These are phyloP conservation scores for Backusella tuberculispora DNA, from an alignment of 192 early-diverging fungal genomes.

Conservation along the genomic window DNA sequence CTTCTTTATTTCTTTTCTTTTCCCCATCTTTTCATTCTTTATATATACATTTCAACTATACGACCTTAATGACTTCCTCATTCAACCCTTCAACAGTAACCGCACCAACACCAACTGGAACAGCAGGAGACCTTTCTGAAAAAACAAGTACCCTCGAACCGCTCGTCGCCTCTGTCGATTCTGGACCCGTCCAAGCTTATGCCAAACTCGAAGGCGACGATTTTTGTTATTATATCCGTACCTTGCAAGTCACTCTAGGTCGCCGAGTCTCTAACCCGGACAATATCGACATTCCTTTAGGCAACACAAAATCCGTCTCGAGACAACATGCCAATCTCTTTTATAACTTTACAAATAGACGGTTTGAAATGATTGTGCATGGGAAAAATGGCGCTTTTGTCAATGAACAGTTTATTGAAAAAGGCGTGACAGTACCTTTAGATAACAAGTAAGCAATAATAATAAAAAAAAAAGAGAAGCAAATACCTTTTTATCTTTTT, in stretches of 20 bases:
- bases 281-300: slow-evolving; percentile 86
- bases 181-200: slow-evolving; percentile 79
- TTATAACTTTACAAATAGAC: slow-evolving; percentile 81
- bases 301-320: slow-evolving; percentile 83
- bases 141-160: background rate
- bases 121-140: background rate
- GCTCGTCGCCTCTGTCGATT: slow-evolving; percentile 31
- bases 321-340: slow-evolving; percentile 82
- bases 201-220: slow-evolving; percentile 87
- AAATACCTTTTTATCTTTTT: background rate
- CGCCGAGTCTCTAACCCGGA: slow-evolving; percentile 66
- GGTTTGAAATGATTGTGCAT: slow-evolving; percentile 84
- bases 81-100: background rate
- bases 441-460: slow-evolving; percentile 57
- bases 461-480: background rate
- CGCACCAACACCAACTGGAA: background rate
- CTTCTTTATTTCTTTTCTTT: background rate
- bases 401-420: slow-evolving; percentile 79
- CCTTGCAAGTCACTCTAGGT: slow-evolving; percentile 78
- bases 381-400: slow-evolving; percentile 91
- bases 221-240: slow-evolving; percentile 85
- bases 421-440: slow-evolving; percentile 63
- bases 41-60: background rate
- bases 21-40: background rate
- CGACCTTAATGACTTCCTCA: background rate